A percentile compares a stretch with the other conserved stretches of the same genome.
phyloP scores from a whole-genome alignment of 1,139 yeast species.

The Protomyces macrosporus region DNA sequence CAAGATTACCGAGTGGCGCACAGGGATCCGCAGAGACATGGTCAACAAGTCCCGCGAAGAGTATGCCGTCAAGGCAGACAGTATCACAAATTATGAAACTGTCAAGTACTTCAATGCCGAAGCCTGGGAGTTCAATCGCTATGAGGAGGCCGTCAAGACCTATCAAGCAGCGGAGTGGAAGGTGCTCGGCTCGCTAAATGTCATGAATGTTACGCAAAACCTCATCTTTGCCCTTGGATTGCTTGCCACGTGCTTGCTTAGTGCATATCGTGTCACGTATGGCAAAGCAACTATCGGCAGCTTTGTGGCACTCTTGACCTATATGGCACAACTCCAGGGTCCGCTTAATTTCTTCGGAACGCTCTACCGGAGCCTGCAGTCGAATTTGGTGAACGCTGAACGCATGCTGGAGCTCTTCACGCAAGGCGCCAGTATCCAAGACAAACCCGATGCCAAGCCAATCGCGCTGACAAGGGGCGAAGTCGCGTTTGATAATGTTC shows the following conservation, averaged over 20 bases:
- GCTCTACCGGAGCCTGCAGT: slow-evolving; percentile 31
- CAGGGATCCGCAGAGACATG: slow-evolving; percentile 81
- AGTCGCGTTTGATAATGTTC: slow-evolving; percentile 80
- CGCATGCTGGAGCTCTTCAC: slow-evolving; percentile 30
- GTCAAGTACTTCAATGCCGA: slow-evolving; percentile 94
- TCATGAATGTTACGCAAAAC: slow-evolving; percentile 84
- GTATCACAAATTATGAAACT: slow-evolving; percentile 86
- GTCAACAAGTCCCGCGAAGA: slow-evolving; percentile 90
- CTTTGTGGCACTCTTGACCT: slow-evolving; percentile 52
- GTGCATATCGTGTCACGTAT: slow-evolving; percentile 79
- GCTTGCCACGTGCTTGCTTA: slow-evolving; percentile 97
- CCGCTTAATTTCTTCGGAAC: slow-evolving; percentile 33
- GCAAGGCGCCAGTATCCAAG: slow-evolving; percentile 29
- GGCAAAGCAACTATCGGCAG: slow-evolving; percentile 89
- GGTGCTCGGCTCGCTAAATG: slow-evolving; percentile 88
- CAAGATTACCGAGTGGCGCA: slow-evolving; percentile 90
- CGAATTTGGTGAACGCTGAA: slow-evolving; percentile 32
- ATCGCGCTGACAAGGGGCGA: slow-evolving; percentile 49
- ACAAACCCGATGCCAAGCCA: slow-evolving; percentile 47
- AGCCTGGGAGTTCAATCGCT: slow-evolving; percentile 67
- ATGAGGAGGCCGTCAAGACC: slow-evolving; percentile 65
- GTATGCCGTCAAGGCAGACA: slow-evolving; percentile 90
- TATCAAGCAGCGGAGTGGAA: slow-evolving; percentile 81
- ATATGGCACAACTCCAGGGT: slow-evolving; percentile 79
- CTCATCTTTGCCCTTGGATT: slow-evolving; percentile 82